Conservation (phyloP, 1,139 yeast genomes). For the Blastobotrys illinoisensis region DNA sequence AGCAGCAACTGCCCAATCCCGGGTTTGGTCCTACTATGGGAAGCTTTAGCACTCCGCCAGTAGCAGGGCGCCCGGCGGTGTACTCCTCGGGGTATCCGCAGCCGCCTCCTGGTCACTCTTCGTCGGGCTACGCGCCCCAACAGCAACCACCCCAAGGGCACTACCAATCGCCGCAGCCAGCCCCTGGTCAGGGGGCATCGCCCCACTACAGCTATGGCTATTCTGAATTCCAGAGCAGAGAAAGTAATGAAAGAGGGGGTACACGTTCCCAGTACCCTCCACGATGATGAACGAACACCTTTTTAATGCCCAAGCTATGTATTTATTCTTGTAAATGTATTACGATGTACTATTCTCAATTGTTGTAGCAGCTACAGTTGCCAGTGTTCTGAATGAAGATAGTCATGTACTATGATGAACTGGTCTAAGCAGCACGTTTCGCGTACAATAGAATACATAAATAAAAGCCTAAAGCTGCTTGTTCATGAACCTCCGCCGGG, state of each 20-base stretch:
- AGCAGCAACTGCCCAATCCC: constrained; percentile 8
- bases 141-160: constrained; percentile 6
- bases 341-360: no score
- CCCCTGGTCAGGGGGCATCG: constrained; percentile 6
- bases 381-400: no score
- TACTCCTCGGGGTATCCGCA: constrained; percentile 6
- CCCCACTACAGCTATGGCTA: constrained; percentile 12
- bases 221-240: constrained; percentile 19
- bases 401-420: no score
- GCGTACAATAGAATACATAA: not conserved
- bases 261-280: constrained; percentile 3
- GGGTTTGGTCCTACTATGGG: constrained; percentile 1
- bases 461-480: constrained; percentile 34
- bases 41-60: constrained; percentile 8
- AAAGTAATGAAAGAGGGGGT: constrained; percentile 23
- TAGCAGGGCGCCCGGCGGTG: constrained; percentile 2
- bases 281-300: not conserved
- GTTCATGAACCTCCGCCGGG: constrained; percentile 93
- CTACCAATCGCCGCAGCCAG: constrained; percentile 7
- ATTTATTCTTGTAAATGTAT: not conserved
- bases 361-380: no score
- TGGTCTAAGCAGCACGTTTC: not conserved
- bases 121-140: constrained; percentile 9
- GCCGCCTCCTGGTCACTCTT: constrained; percentile 3
- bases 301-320: not conserved